Evolutionary conservation across 441 rosid genomes (phyloP).

Genomic region (Eruca vesicaria): DNA sequence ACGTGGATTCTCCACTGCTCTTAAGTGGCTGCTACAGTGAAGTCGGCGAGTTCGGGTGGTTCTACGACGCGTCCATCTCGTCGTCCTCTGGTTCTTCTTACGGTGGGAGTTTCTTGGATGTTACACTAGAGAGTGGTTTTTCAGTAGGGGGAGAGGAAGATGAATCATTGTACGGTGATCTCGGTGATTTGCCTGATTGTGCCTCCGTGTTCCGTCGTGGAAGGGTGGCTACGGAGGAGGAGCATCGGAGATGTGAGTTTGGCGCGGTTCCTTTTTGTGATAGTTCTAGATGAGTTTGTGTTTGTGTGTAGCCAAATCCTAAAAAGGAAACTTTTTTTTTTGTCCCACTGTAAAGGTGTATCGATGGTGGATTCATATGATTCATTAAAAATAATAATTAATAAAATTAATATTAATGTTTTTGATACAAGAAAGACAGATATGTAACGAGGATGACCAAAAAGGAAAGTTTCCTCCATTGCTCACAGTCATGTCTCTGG

Average conservation of each 20-base stretch:
- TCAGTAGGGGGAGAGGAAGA: constrained; percentile 38
- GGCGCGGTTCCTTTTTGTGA: constrained; percentile 39
- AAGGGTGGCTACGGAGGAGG: constrained; percentile 25
- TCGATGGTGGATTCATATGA: constrained; percentile 28
- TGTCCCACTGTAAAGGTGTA: constrained; percentile 30
- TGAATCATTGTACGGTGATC: constrained; percentile 46
- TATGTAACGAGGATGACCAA: constrained; percentile 27
- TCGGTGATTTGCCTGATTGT: constrained; percentile 51
- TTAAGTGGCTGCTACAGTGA: constrained; percentile 35
- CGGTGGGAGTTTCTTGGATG: constrained; percentile 22
- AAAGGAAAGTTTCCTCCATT: constrained; percentile 43
- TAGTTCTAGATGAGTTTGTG: constrained; percentile 33
- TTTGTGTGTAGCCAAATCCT: constrained; percentile 15
- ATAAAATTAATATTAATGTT: constrained; percentile 1
- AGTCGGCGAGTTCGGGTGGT: constrained; percentile 44
- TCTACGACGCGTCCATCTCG: constrained; percentile 38
- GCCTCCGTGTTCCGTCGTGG: constrained; percentile 43
- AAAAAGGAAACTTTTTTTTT: background rate
- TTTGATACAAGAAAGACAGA: background rate
- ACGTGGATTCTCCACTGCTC: constrained; percentile 34
- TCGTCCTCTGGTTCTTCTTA: constrained; percentile 25
- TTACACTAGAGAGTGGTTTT: constrained; percentile 21
- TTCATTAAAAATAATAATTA: constrained; percentile 7
- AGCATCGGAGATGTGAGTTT: constrained; percentile 37
- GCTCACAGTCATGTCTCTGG: constrained; percentile 30